Base-by-base conservation (phyloP, 495 filamentous ascomycete species). In the Penicillium turbatum region DNA sequence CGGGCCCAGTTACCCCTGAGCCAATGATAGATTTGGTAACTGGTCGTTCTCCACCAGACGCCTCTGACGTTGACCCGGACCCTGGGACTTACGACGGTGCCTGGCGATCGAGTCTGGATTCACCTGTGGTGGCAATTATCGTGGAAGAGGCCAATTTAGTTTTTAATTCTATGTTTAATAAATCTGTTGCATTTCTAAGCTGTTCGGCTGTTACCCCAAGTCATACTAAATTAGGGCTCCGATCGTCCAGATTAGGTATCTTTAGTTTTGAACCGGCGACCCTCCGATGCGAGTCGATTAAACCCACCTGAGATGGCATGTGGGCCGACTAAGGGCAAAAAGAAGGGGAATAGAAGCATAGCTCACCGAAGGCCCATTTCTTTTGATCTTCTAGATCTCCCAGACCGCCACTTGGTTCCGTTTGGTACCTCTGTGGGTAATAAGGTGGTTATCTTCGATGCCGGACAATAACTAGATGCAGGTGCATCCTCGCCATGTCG, bases 71-170 rank as follows among this genome's bases (percentile, higher is more conserved):
- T 27, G 55, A 27, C 15, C 53, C 13, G 39, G 40, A 12, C 24
- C 38, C 39, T 61, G 53, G 51, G 54, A 60, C 10, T 24, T 21
- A 10, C 7, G 8, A 10, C 26, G 3, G 41, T 44, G 15, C 57
- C 57, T 64, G 61, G 53, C 55, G 57, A 61, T 56, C 61, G 13
- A 61, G 55, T 56, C 62, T 61, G 54, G 61, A 61, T 31, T 56
- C 29, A 13, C 36, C 21, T 24, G 21, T 40, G 31, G 54, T 61
- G 59, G 55, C 55, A 43, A 61, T 56, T 34, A 36, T 48, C 31
- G 44, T 48, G 44, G 30, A 34, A 47, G 19, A 24, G n/a, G 12
- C 30, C 8, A 11, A 15, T 43, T 24, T 43, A 5, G 24, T 16
- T 6, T 27, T 5, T 16, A 15, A 12, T 1, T 35, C 9, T 2